phyloP scores from a whole-genome alignment of 768 basidiomycete genomes.

The Tricholoma bakamatsutake region DNA sequence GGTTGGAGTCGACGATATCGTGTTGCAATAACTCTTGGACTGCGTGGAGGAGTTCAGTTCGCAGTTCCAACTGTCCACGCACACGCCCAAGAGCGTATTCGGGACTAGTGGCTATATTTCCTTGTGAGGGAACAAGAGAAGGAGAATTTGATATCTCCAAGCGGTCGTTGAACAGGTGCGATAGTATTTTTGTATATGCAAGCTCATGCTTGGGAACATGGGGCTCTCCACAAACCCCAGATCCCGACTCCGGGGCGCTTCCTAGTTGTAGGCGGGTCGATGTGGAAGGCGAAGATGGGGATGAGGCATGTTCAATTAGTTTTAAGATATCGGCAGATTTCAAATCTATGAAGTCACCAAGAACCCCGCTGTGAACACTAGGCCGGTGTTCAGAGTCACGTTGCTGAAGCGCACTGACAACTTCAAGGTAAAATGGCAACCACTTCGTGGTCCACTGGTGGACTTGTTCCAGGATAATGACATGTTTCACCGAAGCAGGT shows the following conservation, averaged over 20 bases:
- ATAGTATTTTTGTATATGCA: constrained; percentile 86
- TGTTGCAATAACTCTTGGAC: constrained; percentile 63
- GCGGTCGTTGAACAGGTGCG: constrained; percentile 71
- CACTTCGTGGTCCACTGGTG: constrained; percentile 75
- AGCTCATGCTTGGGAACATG: constrained; percentile 87
- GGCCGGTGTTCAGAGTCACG: constrained; percentile 43
- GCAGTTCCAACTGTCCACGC: constrained; percentile 72
- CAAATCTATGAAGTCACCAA: constrained; percentile 44
- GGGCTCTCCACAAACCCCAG: constrained; percentile 32
- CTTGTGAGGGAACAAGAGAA: constrained; percentile 59
- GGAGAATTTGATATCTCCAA: constrained; percentile 87
- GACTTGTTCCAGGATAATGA: constrained; percentile 82
- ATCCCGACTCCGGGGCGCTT: constrained; percentile 17
- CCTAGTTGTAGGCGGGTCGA: constrained; percentile 48
- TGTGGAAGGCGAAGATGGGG: constrained; percentile 22
- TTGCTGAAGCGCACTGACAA: constrained; percentile 66
- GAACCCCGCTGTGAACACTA: constrained; percentile 52
- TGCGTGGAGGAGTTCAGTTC: constrained; percentile 57
- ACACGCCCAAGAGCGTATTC: constrained; percentile 93
- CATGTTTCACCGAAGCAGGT: constrained; percentile 54
- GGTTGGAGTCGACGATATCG: constrained; percentile 38
- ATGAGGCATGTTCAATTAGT: constrained; percentile 38
- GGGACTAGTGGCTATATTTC: constrained; percentile 79
- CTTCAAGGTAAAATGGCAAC: constrained; percentile 82
- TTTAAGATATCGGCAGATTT: constrained; percentile 40